Percentiles rank a stretch among this genome's conserved stretches.
Evolutionary conservation across 371 early-diverging fungal species (phyloP).

Genomic region (Apophysomyces sp.): DNA sequence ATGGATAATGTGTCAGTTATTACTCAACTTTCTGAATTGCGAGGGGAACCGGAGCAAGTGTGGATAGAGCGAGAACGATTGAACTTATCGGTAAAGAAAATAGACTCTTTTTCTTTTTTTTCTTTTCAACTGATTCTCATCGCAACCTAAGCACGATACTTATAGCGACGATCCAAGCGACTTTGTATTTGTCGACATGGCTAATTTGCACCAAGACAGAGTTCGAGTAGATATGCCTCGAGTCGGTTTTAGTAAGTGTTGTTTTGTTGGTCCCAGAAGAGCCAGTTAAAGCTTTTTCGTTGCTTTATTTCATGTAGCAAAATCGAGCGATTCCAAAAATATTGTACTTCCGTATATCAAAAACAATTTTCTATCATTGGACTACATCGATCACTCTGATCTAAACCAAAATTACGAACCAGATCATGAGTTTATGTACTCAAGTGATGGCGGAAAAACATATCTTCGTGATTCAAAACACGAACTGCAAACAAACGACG

Average conservation of each 20-base stretch:
- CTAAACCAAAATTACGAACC: conserved; percentile 4
- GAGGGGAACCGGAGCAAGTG: not conserved
- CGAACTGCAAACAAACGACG: not conserved
- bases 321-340: conserved; percentile 23
- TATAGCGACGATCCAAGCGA: conserved; percentile 28
- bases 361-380: conserved; percentile 32
- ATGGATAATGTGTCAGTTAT: conserved; percentile 7
- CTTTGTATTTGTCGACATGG: conserved; percentile 34
- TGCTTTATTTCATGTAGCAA: too few species aligned
- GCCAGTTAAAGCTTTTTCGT: not conserved
- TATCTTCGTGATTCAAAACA: not conserved
- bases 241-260: not conserved
- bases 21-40: not conserved
- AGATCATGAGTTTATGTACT: not conserved
- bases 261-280: not conserved
- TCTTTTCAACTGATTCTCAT: not conserved
- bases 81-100: not conserved
- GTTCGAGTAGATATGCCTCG: conserved; percentile 30
- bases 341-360: conserved; percentile 31
- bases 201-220: conserved; percentile 34
- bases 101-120: not conserved
- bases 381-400: conserved; percentile 30
- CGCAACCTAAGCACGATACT: conserved; percentile 18
- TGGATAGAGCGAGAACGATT: not conserved
- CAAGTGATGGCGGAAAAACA: not conserved